phyloP scores from a whole-genome alignment of 78 protist genomes.

The Ministeria vibrans region DNA sequence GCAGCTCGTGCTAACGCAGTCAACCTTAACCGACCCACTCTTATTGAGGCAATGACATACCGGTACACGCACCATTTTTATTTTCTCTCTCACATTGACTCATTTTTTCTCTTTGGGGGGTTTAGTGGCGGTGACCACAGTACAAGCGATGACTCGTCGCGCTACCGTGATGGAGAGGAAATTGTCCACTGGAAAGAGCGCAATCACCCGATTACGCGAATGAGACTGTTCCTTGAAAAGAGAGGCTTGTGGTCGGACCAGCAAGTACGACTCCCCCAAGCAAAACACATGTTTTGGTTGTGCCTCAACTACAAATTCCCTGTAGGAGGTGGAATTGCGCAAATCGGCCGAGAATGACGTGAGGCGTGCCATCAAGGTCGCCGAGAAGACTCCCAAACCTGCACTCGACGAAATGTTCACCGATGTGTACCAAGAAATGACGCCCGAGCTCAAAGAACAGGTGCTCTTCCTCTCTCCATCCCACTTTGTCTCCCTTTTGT shows the following conservation, averaged over 20 bases:
- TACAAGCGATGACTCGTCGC: constrained; percentile 87
- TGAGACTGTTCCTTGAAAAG: constrained; percentile 9
- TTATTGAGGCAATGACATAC: constrained; percentile 66
- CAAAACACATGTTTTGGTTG: not conserved
- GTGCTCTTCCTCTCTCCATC: not conserved
- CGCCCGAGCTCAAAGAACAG: constrained; percentile 50
- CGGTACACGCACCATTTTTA: constrained; percentile 3
- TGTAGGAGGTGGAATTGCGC: not conserved
- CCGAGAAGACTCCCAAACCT: constrained; percentile 58
- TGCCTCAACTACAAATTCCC: not conserved
- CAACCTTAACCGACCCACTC: constrained; percentile 27
- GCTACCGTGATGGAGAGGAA: constrained; percentile 74
- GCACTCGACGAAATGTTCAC: constrained; percentile 48
- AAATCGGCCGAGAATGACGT: constrained; percentile 19
- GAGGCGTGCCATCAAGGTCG: constrained; percentile 21
- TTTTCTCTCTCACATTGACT: not conserved
- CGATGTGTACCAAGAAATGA: constrained; percentile 70
- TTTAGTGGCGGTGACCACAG: constrained; percentile 82
- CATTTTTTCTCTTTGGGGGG: not conserved
- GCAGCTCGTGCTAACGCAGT: constrained; percentile 60
- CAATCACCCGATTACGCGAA: constrained; percentile 51
- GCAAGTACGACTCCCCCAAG: not conserved
- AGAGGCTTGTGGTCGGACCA: constrained; percentile 34
- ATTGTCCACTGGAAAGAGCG: constrained; percentile 41
- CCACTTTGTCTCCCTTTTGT: not conserved